Base-by-base conservation (phyloP, 129 eudicot species). In the Sambucus nigra region DNA sequence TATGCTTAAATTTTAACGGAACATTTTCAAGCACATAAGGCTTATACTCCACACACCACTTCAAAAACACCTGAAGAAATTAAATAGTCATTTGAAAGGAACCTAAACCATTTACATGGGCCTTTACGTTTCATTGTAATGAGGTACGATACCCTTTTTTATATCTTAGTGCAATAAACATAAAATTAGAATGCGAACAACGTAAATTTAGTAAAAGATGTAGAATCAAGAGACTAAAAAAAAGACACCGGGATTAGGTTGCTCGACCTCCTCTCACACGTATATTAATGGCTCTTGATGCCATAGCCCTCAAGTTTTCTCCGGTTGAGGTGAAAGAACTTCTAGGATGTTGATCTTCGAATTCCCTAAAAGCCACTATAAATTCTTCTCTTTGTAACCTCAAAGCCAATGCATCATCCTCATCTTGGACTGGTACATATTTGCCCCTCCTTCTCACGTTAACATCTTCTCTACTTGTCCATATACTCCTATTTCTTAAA, bases 311-410 rank as follows among this genome's bases (percentile, higher is more conserved):
- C 69, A 84, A 74, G 59, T 84, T 88, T 52, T 70, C 76, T 6
- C 84, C 60, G 9, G 97, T 93, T 38, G 57, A 16, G 8, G 62
- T 57, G 35, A 71, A 33, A 1, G 94, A 73, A 47, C 44, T 69
- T 38, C 74, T 77, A 39, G 45, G 61, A 23, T 57, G 54, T 41
- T 29, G 66, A 12, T 47, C 63, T n/a, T 39, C 16, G 42, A 83
- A 49, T 57, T 72, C 77, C 66, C 87, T 66, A 61, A 73, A 79
- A 32, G 60, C 86, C 51, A 66, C 81, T 89, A 82, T 74, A 29
- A 76, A 86, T 67, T 91, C 99, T 65, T 82, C 84, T 53, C 91
- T 60, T 73, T 91, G 99, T 72, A 91, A 47, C 47, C 91, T 86
- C 73, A 82, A 17, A 49, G 99, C 99, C 73, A 91, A 70, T 50